phyloP scores from a whole-genome alignment of 768 basidiomycete genomes.

The Dioszegia aurantiaca region DNA sequence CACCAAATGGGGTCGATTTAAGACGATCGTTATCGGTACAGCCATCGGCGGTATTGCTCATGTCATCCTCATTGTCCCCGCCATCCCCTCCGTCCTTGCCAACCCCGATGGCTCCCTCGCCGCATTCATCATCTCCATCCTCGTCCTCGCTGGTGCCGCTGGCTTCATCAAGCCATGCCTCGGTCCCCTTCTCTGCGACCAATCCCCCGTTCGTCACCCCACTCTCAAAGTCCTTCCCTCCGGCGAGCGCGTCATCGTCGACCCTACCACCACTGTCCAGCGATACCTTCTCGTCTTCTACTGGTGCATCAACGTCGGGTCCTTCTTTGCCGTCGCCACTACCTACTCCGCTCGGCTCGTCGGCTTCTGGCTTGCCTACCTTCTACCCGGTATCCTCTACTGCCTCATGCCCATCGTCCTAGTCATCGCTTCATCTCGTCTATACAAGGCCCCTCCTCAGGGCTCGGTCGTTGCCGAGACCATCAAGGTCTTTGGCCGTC shows the following conservation, averaged over 20 bases:
- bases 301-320: conserved; percentile 51
- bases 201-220: conserved; percentile 43
- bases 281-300: conserved; percentile 46
- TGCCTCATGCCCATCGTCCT: conserved; percentile 38
- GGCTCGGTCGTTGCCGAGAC: conserved; percentile 46
- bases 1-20: conserved; percentile 44
- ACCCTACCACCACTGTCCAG: conserved; percentile 44
- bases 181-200: conserved; percentile 50
- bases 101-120: conserved; percentile 31
- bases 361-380: conserved; percentile 49
- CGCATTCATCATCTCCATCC: conserved; percentile 41
- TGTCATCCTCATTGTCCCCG: conserved; percentile 35
- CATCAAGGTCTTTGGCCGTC: conserved; percentile 22
- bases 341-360: conserved; percentile 44
- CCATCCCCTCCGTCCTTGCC: conserved; percentile 41
- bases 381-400: conserved; percentile 44
- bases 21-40: conserved; percentile 35
- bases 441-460: conserved; percentile 44
- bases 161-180: conserved; percentile 53
- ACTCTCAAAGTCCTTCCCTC: conserved; percentile 30
- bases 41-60: conserved; percentile 36
- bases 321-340: conserved; percentile 47
- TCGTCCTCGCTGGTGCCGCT: conserved; percentile 48
- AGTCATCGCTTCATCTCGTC: conserved; percentile 1
- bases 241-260: conserved; percentile 49